A percentile compares a stretch with the other conserved stretches of the same genome.
Conservation (phyloP, 202 grass and related monocot species). For the Carex arenaria region DNA sequence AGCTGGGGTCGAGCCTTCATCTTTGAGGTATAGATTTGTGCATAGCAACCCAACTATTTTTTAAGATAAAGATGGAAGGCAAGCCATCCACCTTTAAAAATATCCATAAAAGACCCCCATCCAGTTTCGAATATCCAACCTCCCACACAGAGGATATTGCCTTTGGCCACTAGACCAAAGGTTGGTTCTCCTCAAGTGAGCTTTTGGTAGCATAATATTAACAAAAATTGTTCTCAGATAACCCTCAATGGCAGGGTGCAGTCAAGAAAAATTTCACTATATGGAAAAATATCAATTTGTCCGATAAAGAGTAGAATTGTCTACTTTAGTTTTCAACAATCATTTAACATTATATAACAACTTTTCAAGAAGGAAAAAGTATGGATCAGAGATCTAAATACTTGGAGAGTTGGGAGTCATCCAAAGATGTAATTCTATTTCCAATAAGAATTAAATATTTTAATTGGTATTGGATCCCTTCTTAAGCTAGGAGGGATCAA, state of each 20-base stretch:
- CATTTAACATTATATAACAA: not conserved
- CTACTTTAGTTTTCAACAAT: not conserved
- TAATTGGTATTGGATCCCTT: not conserved
- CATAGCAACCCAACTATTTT: no score
- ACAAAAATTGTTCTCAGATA: not conserved
- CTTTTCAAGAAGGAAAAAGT: not conserved
- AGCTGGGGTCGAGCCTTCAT: no score
- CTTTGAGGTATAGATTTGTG: no score
- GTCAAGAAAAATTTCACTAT: not conserved
- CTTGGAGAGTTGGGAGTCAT: not conserved
- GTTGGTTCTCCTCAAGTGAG: not conserved
- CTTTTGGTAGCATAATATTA: not conserved
- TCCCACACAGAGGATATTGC: no score
- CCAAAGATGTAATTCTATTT: not conserved
- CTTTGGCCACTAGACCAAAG: no score
- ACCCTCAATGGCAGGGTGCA: not conserved
- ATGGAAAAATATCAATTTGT: not conserved
- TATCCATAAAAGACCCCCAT: no score
- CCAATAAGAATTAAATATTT: not conserved
- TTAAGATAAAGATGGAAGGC: no score
- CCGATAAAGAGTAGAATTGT: not conserved
- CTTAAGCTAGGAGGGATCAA: not conserved
- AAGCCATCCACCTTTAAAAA: no score
- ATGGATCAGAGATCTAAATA: not conserved
- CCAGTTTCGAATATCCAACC: no score